These are phyloP conservation scores for Helichrysum umbraculigerum DNA, from an alignment of 129 eudicot genomes.

Conservation along the genomic window DNA sequence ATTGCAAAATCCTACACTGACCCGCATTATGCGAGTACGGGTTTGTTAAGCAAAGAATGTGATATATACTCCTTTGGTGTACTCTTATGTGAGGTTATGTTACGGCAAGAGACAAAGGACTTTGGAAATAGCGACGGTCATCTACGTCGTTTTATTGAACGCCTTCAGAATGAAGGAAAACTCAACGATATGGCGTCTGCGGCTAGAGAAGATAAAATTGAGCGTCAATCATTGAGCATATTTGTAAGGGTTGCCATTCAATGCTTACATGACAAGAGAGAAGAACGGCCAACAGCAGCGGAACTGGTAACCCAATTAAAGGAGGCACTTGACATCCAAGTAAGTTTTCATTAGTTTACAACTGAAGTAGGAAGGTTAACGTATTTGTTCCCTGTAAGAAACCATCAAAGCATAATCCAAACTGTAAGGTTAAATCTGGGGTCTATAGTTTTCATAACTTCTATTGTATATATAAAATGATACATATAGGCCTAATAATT, in stretches of 20 bases:
- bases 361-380: too few relatives aligned
- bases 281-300: neutral
- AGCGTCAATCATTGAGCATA: neutral
- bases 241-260: neutral
- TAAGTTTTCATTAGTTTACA: neutral
- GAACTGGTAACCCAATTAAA: neutral
- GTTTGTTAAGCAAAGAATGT: neutral
- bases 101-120: neutral
- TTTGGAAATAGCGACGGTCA: too few relatives aligned
- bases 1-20: neutral
- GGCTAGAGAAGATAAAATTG: neutral
- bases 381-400: too few relatives aligned
- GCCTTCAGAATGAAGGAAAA: neutral
- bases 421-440: too few relatives aligned
- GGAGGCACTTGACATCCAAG: slow-evolving; percentile 4
- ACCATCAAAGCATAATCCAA: too few relatives aligned
- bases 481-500: too few relatives aligned
- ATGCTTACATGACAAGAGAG: neutral
- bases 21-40: neutral
- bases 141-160: too few relatives aligned
- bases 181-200: neutral
- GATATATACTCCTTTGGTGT: slow-evolving; percentile 10
- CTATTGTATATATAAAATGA: too few relatives aligned
- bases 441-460: too few relatives aligned
- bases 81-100: slow-evolving; percentile 12